Evolutionary conservation across 106 monocot genomes (phyloP), one percentile per base, ranked within the genome.

Genomic region (Iris macrosiphon): DNA sequence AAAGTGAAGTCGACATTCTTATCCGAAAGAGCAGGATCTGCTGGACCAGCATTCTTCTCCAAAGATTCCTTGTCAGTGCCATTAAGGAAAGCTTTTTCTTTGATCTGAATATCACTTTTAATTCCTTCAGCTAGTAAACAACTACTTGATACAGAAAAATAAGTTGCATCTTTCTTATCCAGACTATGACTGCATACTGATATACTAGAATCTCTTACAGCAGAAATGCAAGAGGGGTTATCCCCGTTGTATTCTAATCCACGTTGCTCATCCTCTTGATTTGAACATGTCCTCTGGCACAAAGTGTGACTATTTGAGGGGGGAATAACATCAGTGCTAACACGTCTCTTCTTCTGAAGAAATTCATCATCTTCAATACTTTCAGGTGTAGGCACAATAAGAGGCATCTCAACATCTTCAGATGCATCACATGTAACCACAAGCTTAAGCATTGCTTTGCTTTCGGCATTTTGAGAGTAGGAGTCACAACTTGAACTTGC

Each of bases 361-460:
- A 35, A 17, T 16, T 41, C 31, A 60, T 41, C 31, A 60, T 70
- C 46, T 44, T 23, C 40, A 39, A 20, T 26, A 38, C 40, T 30
- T 77, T 71, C 59, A 50, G 15, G 27, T 40, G 62, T 46, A 44
- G 55, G 45, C 16, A 37, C 45, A 40, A 68, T 58, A 23, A 49
- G 31, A 31, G 80, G 72, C 72, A 72, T 84, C 43, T 78, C 75
- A 66, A 67, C 65, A 60, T 54, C 54, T 57, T 90, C 74, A 45
- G 77, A 66, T 46, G 18, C 52, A 77, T 80, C 72, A 72, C 41
- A 57, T 33, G 33, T 52, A 48, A 19, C 42, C 33, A 59, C 50
- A 19, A 54, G 55, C 29, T 42, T 75, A 17, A 62, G 10, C 35
- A 27, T 44, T 34, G 40, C 53, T 69, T 81, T 81, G 42, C 81